Conservation (phyloP, 2,329 filamentous ascomycete genomes). For the Colletotrichum salicis region DNA sequence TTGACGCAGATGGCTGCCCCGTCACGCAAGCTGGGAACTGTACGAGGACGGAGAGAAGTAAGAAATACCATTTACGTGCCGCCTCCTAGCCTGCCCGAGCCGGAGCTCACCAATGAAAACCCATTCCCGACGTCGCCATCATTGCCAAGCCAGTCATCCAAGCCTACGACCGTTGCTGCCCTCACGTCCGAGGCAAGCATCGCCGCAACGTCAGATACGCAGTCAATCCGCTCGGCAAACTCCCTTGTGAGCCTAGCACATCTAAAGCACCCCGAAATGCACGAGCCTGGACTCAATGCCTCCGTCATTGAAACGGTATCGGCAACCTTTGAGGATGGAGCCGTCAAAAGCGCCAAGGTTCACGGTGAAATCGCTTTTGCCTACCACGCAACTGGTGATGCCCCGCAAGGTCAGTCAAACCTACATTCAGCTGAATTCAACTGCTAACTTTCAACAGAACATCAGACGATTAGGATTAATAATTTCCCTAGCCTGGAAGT, state of each 20-base stretch:
- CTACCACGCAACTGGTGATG: slow-evolving; percentile 67
- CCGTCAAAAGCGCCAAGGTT: slow-evolving; percentile 76
- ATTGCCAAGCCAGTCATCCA: slow-evolving; percentile 46
- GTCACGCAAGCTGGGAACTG: slow-evolving; percentile 76
- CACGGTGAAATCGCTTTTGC: slow-evolving; percentile 90
- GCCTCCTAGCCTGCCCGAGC: slow-evolving; percentile 48
- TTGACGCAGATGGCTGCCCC: slow-evolving; percentile 73
- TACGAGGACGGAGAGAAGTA: slow-evolving; percentile 89
- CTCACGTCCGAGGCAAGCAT: slow-evolving; percentile 72
- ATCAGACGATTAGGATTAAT: slow-evolving; percentile 81
- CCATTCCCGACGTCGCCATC: slow-evolving; percentile 51
- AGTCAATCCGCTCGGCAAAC: slow-evolving; percentile 89
- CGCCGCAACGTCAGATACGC: slow-evolving; percentile 78
- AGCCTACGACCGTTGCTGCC: slow-evolving; percentile 61
- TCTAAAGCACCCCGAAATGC: slow-evolving; percentile 84
- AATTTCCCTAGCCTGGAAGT: slow-evolving; percentile 90
- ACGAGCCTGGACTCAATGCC: slow-evolving; percentile 81
- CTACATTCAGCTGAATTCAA: background rate
- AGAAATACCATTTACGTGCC: slow-evolving; percentile 90
- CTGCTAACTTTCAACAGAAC: slow-evolving; percentile 48
- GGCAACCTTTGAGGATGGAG: slow-evolving; percentile 81
- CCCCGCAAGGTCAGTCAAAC: slow-evolving; percentile 56
- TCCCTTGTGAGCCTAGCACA: slow-evolving; percentile 77
- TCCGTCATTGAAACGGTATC: slow-evolving; percentile 95
- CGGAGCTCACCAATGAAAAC: slow-evolving; percentile 48